These are phyloP conservation scores for Axilococcus clingmanii DNA, from an alignment of 139 green algal genomes.

Conservation along the genomic window DNA sequence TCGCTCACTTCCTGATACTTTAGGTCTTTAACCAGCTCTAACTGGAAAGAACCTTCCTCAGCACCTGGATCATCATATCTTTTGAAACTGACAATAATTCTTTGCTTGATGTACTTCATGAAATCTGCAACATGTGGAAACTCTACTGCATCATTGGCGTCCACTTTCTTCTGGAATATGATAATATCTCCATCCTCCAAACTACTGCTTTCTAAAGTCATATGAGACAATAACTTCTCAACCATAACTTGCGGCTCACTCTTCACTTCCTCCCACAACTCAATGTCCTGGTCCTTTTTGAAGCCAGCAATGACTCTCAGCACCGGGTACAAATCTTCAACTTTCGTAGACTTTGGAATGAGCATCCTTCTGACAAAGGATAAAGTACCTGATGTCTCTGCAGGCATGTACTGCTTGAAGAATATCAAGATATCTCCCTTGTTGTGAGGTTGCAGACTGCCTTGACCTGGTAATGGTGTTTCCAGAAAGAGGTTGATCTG, in stretches of 20 bases:
- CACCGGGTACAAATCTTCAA: conserved; percentile 22
- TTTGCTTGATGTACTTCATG: conserved; percentile 58
- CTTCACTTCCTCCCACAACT: conserved; percentile 82
- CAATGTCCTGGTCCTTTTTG: not conserved
- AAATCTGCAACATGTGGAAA: conserved; percentile 37
- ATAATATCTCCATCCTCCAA: conserved; percentile 88
- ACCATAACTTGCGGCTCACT: conserved; percentile 75
- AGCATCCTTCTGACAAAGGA: conserved; percentile 39
- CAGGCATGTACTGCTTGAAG: conserved; percentile 73
- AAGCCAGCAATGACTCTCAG: conserved; percentile 39
- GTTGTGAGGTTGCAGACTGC: conserved; percentile 1
- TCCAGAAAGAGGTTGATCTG: conserved; percentile 73
- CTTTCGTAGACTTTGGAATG: conserved; percentile 7
- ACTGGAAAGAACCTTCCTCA: conserved; percentile 34
- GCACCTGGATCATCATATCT: conserved; percentile 38
- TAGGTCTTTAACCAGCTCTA: conserved; percentile 77
- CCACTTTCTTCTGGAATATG: conserved; percentile 50
- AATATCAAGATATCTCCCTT: conserved; percentile 69
- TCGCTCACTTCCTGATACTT: conserved; percentile 72
- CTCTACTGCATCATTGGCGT: conserved; percentile 5
- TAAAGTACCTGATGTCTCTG: conserved; percentile 3
- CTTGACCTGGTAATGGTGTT: conserved; percentile 17
- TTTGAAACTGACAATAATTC: conserved; percentile 55
- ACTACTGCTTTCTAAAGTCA: conserved; percentile 24
- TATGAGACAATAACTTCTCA: conserved; percentile 20